A percentile compares a stretch with the other conserved stretches of the same genome.
These are phyloP conservation scores for Colletotrichum somersetense DNA, from an alignment of 2,329 filamentous ascomycete species.

Conservation along the genomic window DNA sequence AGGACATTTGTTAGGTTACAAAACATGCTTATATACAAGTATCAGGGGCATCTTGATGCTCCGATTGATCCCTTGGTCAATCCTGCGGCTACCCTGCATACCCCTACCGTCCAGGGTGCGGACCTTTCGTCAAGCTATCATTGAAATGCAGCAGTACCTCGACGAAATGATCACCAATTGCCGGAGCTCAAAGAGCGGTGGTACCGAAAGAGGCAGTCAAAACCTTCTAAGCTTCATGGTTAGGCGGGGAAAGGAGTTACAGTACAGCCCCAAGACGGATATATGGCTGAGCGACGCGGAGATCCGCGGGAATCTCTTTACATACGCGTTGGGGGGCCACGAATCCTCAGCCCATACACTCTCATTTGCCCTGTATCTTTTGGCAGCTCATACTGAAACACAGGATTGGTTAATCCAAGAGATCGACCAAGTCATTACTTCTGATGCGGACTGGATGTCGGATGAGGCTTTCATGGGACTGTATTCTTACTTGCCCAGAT, in stretches of 20 bases:
- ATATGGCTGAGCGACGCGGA: background rate
- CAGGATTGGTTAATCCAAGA: slow-evolving; percentile 2
- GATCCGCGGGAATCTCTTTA: slow-evolving; percentile 6
- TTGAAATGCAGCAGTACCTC: slow-evolving; percentile 3
- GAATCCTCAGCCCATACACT: slow-evolving; percentile 11
- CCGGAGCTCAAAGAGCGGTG: background rate
- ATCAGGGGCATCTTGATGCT: background rate
- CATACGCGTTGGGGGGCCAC: slow-evolving; percentile 3
- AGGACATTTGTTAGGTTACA: background rate
- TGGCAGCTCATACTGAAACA: background rate
- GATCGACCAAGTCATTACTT: background rate
- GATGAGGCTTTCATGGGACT: background rate
- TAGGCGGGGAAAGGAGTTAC: background rate
- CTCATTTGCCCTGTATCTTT: background rate
- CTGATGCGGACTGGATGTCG: background rate
- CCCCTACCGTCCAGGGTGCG: background rate
- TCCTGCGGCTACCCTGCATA: background rate
- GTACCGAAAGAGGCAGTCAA: background rate
- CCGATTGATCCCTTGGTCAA: background rate
- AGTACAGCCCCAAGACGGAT: background rate
- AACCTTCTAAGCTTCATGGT: slow-evolving; percentile 9
- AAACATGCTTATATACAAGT: background rate
- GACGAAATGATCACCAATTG: slow-evolving; percentile 2
- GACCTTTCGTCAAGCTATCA: background rate
- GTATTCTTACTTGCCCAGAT: background rate